Conservation (phyloP, 345 rosid species). For the Lumnitzera littorea region DNA sequence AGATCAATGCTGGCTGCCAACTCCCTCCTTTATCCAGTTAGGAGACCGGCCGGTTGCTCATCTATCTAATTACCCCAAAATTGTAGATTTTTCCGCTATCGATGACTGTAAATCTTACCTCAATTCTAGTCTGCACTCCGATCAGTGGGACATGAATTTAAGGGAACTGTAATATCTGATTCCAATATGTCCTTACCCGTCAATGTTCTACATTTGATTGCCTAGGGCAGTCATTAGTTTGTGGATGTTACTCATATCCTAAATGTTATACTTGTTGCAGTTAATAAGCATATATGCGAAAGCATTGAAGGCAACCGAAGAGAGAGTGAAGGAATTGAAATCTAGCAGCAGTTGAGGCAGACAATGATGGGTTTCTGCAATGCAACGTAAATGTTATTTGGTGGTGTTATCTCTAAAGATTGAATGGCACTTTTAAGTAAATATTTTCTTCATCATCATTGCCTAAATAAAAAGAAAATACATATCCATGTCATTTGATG, state of each 20-base stretch:
- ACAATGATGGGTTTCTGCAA: slow-evolving; percentile 10
- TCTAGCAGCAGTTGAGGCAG: slow-evolving; percentile 26
- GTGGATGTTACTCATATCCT: not conserved
- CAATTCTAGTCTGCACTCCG: too few species aligned
- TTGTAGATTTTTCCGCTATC: too few species aligned
- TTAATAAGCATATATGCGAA: slow-evolving; percentile 57
- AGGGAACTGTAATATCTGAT: too few species aligned
- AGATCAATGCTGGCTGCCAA: too few species aligned
- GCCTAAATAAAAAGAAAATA: too few species aligned
- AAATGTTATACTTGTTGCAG: slow-evolving; percentile 24
- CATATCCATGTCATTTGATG: too few species aligned
- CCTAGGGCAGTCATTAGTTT: not conserved
- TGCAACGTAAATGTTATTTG: not conserved
- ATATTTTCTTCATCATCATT: not conserved
- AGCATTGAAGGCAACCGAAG: slow-evolving; percentile 73
- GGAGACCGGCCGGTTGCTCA: too few species aligned
- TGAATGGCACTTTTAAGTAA: not conserved
- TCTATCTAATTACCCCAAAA: too few species aligned
- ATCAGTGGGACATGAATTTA: too few species aligned
- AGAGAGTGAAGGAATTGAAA: slow-evolving; percentile 80
- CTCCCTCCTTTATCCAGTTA: not conserved
- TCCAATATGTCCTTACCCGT: not conserved
- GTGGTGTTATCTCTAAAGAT: not conserved
- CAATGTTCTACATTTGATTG: too few species aligned
- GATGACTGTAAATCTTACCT: too few species aligned